phyloP scores from a whole-genome alignment of 1,284 basidiomycete species.

The Abortiporus biennis region DNA sequence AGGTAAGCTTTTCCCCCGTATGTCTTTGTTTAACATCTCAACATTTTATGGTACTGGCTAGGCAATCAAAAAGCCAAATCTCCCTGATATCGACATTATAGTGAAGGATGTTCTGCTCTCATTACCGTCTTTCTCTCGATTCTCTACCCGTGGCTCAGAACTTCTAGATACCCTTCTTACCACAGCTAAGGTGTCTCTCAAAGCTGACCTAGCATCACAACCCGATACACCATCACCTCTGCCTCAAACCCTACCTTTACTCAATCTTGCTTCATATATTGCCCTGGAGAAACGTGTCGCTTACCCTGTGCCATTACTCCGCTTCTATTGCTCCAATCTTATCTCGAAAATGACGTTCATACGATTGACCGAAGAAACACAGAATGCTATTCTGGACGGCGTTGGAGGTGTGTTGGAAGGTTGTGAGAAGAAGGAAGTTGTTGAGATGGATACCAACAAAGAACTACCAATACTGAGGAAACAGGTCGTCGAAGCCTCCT shows the following conservation, averaged over 20 bases:
- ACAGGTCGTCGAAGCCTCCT: constrained; percentile 40
- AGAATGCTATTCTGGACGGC: constrained; percentile 35
- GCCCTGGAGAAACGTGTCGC: constrained; percentile 36
- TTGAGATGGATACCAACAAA: neutral
- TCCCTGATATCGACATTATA: constrained; percentile 38
- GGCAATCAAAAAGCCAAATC: constrained; percentile 43
- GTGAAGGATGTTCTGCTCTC: constrained; percentile 47
- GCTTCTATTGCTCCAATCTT: constrained; percentile 43
- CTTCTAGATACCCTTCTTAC: constrained; percentile 40
- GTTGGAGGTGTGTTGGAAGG: constrained; percentile 15
- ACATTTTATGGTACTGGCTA: constrained; percentile 18
- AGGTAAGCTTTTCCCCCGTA: constrained; percentile 29
- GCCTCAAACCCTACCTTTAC: constrained; percentile 32
- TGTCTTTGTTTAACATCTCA: neutral
- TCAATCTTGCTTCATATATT: constrained; percentile 42
- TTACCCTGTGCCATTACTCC: constrained; percentile 40
- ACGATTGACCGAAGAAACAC: constrained; percentile 36
- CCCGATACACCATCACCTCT: constrained; percentile 20
- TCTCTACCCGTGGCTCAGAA: constrained; percentile 31
- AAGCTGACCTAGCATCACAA: constrained; percentile 26
- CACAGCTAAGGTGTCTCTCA: constrained; percentile 31
- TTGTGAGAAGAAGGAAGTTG: constrained; percentile 13
- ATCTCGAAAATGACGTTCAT: constrained; percentile 42
- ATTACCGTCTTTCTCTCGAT: constrained; percentile 38
- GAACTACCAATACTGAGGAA: constrained; percentile 28